Conservation (phyloP, 108 stramenopile genomes). For the Schizochytrium sp. region DNA sequence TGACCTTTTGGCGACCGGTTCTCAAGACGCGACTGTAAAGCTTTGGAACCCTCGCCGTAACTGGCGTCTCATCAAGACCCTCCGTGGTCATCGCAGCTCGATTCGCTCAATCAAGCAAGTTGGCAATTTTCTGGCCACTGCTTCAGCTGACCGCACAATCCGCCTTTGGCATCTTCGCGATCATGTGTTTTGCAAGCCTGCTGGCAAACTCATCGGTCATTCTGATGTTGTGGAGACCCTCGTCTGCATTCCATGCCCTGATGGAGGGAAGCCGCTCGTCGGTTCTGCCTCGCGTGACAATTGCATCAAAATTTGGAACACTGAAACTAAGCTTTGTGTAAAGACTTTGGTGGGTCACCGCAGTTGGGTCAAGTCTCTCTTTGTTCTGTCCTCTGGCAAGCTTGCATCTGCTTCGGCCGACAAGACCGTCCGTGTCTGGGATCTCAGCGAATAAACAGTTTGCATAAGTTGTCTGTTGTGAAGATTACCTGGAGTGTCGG, state of each 20-base stretch:
- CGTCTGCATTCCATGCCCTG: background rate
- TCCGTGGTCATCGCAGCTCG: constrained; percentile 30
- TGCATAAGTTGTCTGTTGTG: too few relatives aligned
- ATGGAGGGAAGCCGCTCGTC: background rate
- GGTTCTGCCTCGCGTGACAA: constrained; percentile 52
- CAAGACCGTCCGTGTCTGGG: constrained; percentile 52
- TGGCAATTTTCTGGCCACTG: constrained; percentile 31
- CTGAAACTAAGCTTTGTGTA: constrained; percentile 9
- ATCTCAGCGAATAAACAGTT: background rate
- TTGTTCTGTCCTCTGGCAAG: background rate
- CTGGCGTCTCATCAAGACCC: constrained; percentile 15
- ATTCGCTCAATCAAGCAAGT: constrained; percentile 58
- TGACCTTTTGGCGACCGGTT: constrained; percentile 28
- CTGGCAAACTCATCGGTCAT: constrained; percentile 31
- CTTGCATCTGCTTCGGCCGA: constrained; percentile 53
- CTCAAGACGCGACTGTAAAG: constrained; percentile 39
- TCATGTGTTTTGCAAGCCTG: constrained; percentile 36
- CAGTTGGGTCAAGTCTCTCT: constrained; percentile 48
- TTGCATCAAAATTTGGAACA: constrained; percentile 48
- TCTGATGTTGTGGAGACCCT: constrained; percentile 22
- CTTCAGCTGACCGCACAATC: constrained; percentile 54
- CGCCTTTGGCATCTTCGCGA: background rate
- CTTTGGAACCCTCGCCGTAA: constrained; percentile 35
- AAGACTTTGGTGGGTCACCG: constrained; percentile 51
- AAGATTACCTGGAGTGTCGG: too few relatives aligned